Base-by-base conservation (phyloP, 1,139 yeast species). In the Zhuliangozyma blackwelliae region DNA sequence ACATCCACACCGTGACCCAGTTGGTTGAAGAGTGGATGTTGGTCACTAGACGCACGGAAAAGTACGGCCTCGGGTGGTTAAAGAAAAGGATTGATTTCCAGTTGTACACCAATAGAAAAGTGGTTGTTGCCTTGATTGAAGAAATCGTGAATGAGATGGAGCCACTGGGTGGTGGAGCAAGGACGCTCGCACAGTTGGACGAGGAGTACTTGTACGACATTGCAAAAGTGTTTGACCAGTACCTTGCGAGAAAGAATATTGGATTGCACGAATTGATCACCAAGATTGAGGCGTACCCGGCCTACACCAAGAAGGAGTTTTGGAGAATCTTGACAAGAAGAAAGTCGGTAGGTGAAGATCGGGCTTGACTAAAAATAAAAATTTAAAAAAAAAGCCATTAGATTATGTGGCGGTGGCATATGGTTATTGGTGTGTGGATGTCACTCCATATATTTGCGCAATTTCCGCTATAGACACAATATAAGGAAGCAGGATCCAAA, bases 41-140 rank as follows among this genome's bases (percentile, higher is more conserved):
- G 29, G 34, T 44, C 19, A 13, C 35, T 2, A 40, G 36, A 32
- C 36, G 49, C 12, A 39, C 32, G 16, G 27, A 31, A 12, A 40
- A 40, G 28, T 45, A 40, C 38, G 44, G 40, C 5, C 31, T 39
- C 12, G 48, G 43, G 5, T 48, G 52, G 50, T 44, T 48, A 29
- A 43, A 47, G 34, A 40, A 33, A 25, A 31, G 32, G 7, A 33
- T 23, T 25, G 43, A 45, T 32, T 37, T 33, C 12, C 38, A 46
- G 27, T 28, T 41, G 12, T 47, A 43, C 33, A 38, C 33, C 22
- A 34, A 30, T 12, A 31, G 49, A 27, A 44, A 43, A 27, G 11
- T 40, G 9, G 33, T 47, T 9, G 38, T 41, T 20, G 39, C 40
- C 25, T 41, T 48, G 26, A 37, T 47, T n/a, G 44, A 38, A 32